Base-by-base conservation (phyloP, 495 filamentous ascomycete species). In the Aspergillus panamensis region DNA sequence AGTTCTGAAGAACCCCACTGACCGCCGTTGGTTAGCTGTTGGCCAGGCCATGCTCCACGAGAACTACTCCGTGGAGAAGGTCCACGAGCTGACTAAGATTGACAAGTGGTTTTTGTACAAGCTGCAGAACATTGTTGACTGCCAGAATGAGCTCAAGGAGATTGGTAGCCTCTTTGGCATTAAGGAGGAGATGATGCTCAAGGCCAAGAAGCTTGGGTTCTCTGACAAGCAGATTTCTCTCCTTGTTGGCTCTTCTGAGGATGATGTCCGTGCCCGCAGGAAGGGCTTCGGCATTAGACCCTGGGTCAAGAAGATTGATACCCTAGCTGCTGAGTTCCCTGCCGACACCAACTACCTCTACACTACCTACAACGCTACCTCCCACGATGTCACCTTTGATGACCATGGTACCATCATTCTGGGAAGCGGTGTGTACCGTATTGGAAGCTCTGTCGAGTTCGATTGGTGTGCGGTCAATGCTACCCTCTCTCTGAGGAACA, bases 91-190 rank as follows among this genome's bases (percentile, higher is more conserved):
- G 64, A 92, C 89, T 72, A 96, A 96, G 80, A 98, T 98, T 67
- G 93, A 97, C 73, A 96, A 94, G 72, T 97, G 94, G 94, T 98
- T 98, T 80, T 77, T 98, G 67, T 84, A 96, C 83, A 98, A 98
- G 82, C 85, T 98, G 49, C 84, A 96, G 75, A 96, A 97, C 71
- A 89, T 98, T 64, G 94, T 95, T 21, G 84, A 97, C 69, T 91
- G 88, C 72, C 87, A 89, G 53, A 85, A 82, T 62, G 89, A 96
- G 69, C 84, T 98, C 50, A 85, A 95, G 75, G 86, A 90, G 42
- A 82, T 96, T 57, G 93, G 94, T 49, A 92, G 87, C 68, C 82
- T 98, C 19, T 87, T 86, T 57, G 91, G 88, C 17, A 74, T 98
- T 37, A 91, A 89, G 74, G 87, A 90, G 69, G 93, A 97, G 65